Evolutionary conservation across 1,284 basidiomycete genomes (phyloP).

Genomic region (Xerocomus amazonicus): DNA sequence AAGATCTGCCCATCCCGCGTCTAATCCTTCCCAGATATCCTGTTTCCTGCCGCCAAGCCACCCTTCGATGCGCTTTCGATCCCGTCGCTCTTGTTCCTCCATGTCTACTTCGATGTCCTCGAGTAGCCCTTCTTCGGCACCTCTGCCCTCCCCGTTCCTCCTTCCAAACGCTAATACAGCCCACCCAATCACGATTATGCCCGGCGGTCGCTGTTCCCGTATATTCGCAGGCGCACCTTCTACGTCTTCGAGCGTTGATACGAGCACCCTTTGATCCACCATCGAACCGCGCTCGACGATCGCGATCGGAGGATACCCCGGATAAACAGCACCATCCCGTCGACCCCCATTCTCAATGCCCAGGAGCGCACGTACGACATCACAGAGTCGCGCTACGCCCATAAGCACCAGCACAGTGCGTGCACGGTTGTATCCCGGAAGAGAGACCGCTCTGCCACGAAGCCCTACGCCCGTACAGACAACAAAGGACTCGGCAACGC

Average conservation of each 20-base stretch:
- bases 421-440: constrained; percentile 84
- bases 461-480: constrained; percentile 94
- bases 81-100: constrained; percentile 38
- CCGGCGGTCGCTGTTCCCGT: constrained; percentile 90
- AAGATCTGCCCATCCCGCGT: constrained; percentile 46
- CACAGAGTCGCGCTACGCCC: constrained; percentile 85
- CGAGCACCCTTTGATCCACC: constrained; percentile 86
- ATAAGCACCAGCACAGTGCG: constrained; percentile 86
- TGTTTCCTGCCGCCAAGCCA: constrained; percentile 61
- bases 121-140: constrained; percentile 41
- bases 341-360: constrained; percentile 13
- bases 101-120: constrained; percentile 35
- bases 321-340: constrained; percentile 66
- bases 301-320: constrained; percentile 78
- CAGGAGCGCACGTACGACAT: constrained; percentile 67
- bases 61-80: constrained; percentile 46
- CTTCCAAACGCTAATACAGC: constrained; percentile 60
- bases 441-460: constrained; percentile 73
- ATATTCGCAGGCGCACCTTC: constrained; percentile 66
- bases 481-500: constrained; percentile 84
- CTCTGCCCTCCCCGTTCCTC: constrained; percentile 47
- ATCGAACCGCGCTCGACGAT: constrained; percentile 92
- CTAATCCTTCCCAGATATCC: constrained; percentile 59
- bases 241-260: constrained; percentile 75
- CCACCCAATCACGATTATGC: constrained; percentile 96